phyloP scores from a whole-genome alignment of 805 yeast genomes.

The Cyberlindnera mississippiensis region DNA sequence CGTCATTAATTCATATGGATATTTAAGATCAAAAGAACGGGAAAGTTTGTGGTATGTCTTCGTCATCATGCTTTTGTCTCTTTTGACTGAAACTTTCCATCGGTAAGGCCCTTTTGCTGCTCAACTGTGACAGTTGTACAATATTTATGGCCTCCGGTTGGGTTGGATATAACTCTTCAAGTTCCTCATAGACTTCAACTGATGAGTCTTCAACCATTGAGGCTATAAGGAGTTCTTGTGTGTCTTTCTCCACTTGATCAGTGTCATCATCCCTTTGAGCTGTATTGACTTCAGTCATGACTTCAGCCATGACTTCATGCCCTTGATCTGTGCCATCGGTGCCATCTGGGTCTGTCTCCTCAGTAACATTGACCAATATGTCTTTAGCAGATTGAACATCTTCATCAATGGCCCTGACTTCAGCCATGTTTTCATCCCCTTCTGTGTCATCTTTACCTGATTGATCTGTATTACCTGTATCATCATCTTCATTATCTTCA shows the following conservation, averaged over 20 bases:
- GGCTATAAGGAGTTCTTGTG: not conserved
- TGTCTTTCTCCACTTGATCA: not conserved
- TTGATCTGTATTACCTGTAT: too few species aligned
- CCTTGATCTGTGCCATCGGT: too few species aligned
- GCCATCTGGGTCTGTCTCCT: not conserved
- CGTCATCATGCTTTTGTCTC: not conserved
- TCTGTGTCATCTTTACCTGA: too few species aligned
- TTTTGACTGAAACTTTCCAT: not conserved
- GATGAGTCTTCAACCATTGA: slow-evolving; percentile 7
- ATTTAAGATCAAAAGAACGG: slow-evolving; percentile 8
- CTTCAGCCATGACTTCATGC: too few species aligned
- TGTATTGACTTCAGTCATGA: too few species aligned
- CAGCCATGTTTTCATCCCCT: too few species aligned
- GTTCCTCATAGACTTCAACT: slow-evolving; percentile 17
- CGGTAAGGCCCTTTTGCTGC: not conserved
- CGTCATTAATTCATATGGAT: not conserved
- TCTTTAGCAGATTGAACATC: too few species aligned
- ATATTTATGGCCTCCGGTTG: slow-evolving; percentile 25
- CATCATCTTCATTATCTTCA: too few species aligned
- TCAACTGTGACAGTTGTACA: slow-evolving; percentile 20
- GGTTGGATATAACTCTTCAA: slow-evolving; percentile 28
- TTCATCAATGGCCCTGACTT: too few species aligned
- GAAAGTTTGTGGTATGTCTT: slow-evolving; percentile 14
- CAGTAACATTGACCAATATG: too few species aligned
- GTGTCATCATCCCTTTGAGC: not conserved